These are phyloP conservation scores for Venturia oleaginea DNA, from an alignment of 2,329 filamentous ascomycete species.

Conservation along the genomic window DNA sequence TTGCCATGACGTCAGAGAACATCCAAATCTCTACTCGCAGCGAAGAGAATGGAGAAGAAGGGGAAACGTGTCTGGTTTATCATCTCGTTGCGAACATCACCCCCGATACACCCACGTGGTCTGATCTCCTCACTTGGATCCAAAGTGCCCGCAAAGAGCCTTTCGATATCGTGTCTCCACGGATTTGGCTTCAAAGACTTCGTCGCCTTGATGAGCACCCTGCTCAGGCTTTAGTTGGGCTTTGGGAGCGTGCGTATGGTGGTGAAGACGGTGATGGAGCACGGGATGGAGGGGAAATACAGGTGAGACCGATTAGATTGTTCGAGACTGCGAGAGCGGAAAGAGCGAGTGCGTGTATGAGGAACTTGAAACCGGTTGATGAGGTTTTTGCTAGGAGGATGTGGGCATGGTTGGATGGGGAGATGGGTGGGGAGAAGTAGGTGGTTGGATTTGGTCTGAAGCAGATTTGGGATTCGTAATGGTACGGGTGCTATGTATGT, in stretches of 20 bases:
- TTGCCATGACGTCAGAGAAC: not conserved
- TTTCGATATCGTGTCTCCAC: not conserved
- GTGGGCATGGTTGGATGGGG: not conserved
- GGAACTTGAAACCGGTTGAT: not conserved
- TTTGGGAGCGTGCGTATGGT: not conserved
- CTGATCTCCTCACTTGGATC: conserved; percentile 1
- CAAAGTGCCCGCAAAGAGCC: not conserved
- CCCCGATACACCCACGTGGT: not conserved
- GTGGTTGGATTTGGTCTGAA: conserved; percentile 22
- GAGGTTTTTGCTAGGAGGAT: not conserved
- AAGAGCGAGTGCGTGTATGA: not conserved
- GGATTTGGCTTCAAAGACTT: not conserved
- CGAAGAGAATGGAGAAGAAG: not conserved
- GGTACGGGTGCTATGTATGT: too few species aligned
- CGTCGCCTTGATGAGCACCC: not conserved
- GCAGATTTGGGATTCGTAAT: too few species aligned
- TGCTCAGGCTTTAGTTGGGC: not conserved
- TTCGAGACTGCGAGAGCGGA: not conserved
- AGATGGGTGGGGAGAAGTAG: conserved; percentile 9
- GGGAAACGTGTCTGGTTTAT: not conserved
- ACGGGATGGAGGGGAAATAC: too few species aligned
- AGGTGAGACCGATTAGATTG: not conserved
- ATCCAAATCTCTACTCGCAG: too few species aligned
- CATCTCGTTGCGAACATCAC: not conserved
- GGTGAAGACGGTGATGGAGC: not conserved